Base-by-base conservation (phyloP, 2,329 filamentous ascomycete species). In the Rutstroemia sydowiana region DNA sequence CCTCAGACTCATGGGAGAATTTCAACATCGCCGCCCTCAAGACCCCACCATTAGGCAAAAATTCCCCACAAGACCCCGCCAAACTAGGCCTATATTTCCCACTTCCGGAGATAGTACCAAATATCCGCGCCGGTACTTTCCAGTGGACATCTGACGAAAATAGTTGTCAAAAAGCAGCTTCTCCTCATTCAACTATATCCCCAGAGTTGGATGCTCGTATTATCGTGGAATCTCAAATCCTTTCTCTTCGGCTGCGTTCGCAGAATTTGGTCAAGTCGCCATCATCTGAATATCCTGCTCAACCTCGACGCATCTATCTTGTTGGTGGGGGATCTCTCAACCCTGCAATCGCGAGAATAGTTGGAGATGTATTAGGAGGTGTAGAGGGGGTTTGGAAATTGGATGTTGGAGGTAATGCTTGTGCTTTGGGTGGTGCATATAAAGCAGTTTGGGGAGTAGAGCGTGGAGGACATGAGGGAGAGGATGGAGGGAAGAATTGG, bases 41-140 rank as follows among this genome's bases (percentile, higher is more conserved):
- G 16, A 87, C 85, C 0, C 79, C 85, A 1, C 80, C 85, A 0
- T 75, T 96, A 5, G 87, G 82, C 51, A 77, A 87, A 62, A 67
- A 68, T n/a, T 65, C 70, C 0, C 65, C 69, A 0, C 63, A 65
- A 2, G 79, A 84, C 56, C 73, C 74, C n/a, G 85, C 89, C 68
- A 90, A 90, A 68, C 73, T 97, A 28, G 93, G 89, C 1, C 79
- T 97, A n/a, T 97, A 91, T 75, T 98, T 97, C 69, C 88, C 89
- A 14, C 83, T 93, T 2, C 91, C 89, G 2, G 93, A 98, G 71
- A 96, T 95, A 65, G 92, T 98, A 4, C 93, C 93, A 46, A 95
- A 95, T 67, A 80, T 96, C 54, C 81, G 76, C 50, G 81, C 87
- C 0, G 92, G 93, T 46, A 91, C 87, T 43, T 97, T 89, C 87